phyloP scores from a whole-genome alignment of 169 alveolate genomes.

The Cryptosporidium andersoni region DNA sequence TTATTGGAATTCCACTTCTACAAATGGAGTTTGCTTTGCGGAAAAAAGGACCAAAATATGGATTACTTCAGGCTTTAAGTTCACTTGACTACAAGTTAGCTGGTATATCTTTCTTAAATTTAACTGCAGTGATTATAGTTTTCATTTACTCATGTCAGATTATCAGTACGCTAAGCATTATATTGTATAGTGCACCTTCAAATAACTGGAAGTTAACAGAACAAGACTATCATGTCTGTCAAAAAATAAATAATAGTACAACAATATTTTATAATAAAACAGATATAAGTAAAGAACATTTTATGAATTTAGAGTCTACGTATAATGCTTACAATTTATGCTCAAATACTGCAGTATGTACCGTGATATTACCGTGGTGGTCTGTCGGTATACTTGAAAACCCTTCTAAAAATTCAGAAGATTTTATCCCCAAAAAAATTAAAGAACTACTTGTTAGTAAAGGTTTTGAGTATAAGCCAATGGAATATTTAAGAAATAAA shows the following conservation, averaged over 20 bases:
- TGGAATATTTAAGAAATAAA: too few relatives aligned
- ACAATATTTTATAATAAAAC: background rate
- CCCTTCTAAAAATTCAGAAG: too few relatives aligned
- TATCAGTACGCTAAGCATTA: conserved; percentile 41
- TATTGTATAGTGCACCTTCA: conserved; percentile 32
- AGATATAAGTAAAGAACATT: background rate
- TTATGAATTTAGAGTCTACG: background rate
- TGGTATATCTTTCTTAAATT: conserved; percentile 23
- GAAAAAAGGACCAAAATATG: conserved; percentile 50
- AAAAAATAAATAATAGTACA: conserved; percentile 11
- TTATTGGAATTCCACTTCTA: conserved; percentile 47
- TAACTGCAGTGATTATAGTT: conserved; percentile 14
- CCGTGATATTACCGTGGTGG: conserved; percentile 8
- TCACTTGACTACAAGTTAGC: conserved; percentile 12
- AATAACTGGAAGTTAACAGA: conserved; percentile 25
- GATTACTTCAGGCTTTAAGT: conserved; percentile 20
- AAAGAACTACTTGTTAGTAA: too few relatives aligned
- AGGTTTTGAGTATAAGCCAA: too few relatives aligned
- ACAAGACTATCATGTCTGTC: conserved; percentile 17
- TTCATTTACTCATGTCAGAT: conserved; percentile 44
- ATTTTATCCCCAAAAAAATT: too few relatives aligned
- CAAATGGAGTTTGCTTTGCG: conserved; percentile 59
- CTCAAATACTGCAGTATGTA: conserved; percentile 40
- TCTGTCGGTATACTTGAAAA: too few relatives aligned
- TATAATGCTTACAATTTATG: conserved; percentile 17